phyloP scores from a whole-genome alignment of 2,329 filamentous ascomycete genomes.

The Claviceps sorghi region DNA sequence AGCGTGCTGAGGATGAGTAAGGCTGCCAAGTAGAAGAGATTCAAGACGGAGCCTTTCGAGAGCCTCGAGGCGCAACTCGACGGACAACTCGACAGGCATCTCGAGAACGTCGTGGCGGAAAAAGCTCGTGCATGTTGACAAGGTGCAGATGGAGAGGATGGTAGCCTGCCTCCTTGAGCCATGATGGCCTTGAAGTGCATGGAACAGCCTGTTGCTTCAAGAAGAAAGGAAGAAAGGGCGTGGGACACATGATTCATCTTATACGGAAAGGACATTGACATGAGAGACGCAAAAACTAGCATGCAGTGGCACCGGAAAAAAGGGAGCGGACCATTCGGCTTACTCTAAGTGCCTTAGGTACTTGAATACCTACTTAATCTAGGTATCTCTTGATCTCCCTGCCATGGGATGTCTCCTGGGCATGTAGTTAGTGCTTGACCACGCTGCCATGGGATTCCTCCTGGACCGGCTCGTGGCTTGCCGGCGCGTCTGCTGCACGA shows the following conservation, averaged over 20 bases:
- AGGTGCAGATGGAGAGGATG: neutral
- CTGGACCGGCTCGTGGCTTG: neutral
- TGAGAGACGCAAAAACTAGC: neutral
- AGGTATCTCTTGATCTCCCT: no score
- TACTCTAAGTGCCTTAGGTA: no score
- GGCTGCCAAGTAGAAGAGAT: slow-evolving; percentile 3
- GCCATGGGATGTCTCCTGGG: no score
- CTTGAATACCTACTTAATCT: no score
- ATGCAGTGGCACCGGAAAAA: neutral
- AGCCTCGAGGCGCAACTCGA: neutral
- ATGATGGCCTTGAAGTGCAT: neutral
- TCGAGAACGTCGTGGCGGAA: neutral
- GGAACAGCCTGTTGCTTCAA: neutral
- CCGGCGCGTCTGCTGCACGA: neutral
- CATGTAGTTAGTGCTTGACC: no score
- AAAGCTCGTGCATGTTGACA: neutral
- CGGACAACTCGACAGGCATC: neutral
- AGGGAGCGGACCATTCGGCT: no score
- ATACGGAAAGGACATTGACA: neutral
- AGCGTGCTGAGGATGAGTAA: neutral
- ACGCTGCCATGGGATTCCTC: neutral
- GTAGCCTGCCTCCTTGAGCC: neutral
- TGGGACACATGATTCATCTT: neutral
- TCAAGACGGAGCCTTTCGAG: slow-evolving; percentile 2
- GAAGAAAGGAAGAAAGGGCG: neutral